Evolutionary conservation across 2,329 filamentous ascomycete species (phyloP), one percentile per base, ranked within the genome.

Genomic region (Periconia sp.): DNA sequence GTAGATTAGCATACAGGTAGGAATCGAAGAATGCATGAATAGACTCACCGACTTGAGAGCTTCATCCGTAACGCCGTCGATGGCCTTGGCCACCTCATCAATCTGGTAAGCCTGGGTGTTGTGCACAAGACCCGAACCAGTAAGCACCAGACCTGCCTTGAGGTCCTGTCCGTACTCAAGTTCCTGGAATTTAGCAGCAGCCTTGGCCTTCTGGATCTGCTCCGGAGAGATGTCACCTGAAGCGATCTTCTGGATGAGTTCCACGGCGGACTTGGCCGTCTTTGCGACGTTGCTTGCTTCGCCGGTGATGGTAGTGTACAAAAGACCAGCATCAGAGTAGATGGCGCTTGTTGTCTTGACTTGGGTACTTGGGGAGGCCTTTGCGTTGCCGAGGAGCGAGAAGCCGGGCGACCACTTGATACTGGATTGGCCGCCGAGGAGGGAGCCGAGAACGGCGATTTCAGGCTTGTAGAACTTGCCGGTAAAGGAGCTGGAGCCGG

Each of bases 381-480:
- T 79, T 43, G 85, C 81, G 79, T 96, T 92, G 67, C 88, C 82
- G 48, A 99, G 83, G 50, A 96, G 81, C 46, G 89, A 92, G 81
- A 96, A 97, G 61, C 94, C 94, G 52, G 89, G 77, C 38, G 89
- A 86, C 92, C 92, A 99, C 80, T 97, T 99, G 79, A 97, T 91
- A 73, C 78, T 87, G 40, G 91, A 88, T 73, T 95, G 78, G 50
- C 92, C 94, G 66, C 94, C 94, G 38, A 99, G 87, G 15, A 99
- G 85, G 53, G 91, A 85, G 44, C 88, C 84, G 43, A 99, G 85
- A 52, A 99, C 91, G 52, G 87, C 83, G 53, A 90, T 83, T 75
- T 96, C 92, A 42, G 94, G 89, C 80, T 96, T 95, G 80, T 89
- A 90, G 63, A 84, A 84, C 53, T 80, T 79, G 59, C 81, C 80